Percentiles rank a stretch among this genome's conserved stretches.
phyloP scores from a whole-genome alignment of 176 grass and related monocot genomes.

The Musa troglodytarum region DNA sequence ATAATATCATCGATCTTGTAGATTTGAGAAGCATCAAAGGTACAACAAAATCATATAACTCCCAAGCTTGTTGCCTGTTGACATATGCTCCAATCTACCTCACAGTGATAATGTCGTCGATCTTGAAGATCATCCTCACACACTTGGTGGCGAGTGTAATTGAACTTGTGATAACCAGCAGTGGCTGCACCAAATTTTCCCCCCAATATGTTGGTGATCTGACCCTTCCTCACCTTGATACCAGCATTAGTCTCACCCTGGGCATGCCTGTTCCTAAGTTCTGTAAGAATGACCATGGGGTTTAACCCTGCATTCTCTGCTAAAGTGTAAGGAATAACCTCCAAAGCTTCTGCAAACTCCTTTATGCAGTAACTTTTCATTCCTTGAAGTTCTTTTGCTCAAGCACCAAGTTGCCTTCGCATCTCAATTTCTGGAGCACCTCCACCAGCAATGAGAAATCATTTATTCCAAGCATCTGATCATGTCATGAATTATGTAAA shows the following conservation, averaged over 20 bases:
- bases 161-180: conserved; percentile 66
- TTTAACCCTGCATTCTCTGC: conserved; percentile 84
- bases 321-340: conserved; percentile 81
- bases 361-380: conserved; percentile 94
- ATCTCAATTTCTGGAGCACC: conserved; percentile 89
- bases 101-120: conserved; percentile 53
- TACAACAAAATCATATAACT: too few species aligned
- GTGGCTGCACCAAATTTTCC: conserved; percentile 77
- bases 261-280: conserved; percentile 66
- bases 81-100: too few species aligned
- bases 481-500: neutral
- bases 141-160: conserved; percentile 66
- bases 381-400: conserved; percentile 71
- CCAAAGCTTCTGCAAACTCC: conserved; percentile 71
- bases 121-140: conserved; percentile 90
- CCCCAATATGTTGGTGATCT: conserved; percentile 87
- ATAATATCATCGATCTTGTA: conserved; percentile 26
- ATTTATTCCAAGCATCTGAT: conserved; percentile 75
- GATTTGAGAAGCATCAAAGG: too few species aligned
- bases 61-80: too few species aligned
- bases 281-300: conserved; percentile 60
- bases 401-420: conserved; percentile 71
- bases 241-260: conserved; percentile 61
- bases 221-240: conserved; percentile 75
- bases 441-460: conserved; percentile 77